Percentiles rank a stretch among this genome's conserved stretches.
phyloP scores from a whole-genome alignment of 2,329 filamentous ascomycete genomes.

The Lomentospora prolificans region DNA sequence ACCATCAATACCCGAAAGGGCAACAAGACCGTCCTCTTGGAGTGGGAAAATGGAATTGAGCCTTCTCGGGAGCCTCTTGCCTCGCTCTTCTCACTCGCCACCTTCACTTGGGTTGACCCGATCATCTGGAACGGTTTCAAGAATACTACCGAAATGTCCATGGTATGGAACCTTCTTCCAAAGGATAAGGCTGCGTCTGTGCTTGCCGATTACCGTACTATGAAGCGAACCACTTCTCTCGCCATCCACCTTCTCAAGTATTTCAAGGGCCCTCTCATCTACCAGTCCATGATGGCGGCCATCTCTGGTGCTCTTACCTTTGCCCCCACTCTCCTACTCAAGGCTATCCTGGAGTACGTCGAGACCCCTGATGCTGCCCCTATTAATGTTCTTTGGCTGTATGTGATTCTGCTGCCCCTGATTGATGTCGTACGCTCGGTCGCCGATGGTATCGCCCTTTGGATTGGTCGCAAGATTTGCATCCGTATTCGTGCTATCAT shows the following conservation, averaged over 20 bases:
- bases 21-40: slow-evolving; percentile 78
- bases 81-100: slow-evolving; percentile 77
- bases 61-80: slow-evolving; percentile 81
- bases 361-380: slow-evolving; percentile 69
- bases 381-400: slow-evolving; percentile 86
- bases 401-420: slow-evolving; percentile 80
- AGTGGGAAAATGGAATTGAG: slow-evolving; percentile 81
- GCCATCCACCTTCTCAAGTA: slow-evolving; percentile 74
- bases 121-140: slow-evolving; percentile 86
- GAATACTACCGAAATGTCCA: slow-evolving; percentile 68
- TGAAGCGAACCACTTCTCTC: slow-evolving; percentile 72
- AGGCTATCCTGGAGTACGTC: slow-evolving; percentile 89
- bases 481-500: slow-evolving; percentile 90
- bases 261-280: slow-evolving; percentile 66
- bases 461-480: slow-evolving; percentile 89
- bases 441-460: slow-evolving; percentile 76
- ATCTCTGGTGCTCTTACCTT: slow-evolving; percentile 79
- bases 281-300: slow-evolving; percentile 72
- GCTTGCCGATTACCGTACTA: slow-evolving; percentile 71
- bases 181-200: slow-evolving; percentile 80
- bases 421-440: slow-evolving; percentile 75
- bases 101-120: slow-evolving; percentile 83
- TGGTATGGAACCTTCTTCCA: slow-evolving; percentile 86
- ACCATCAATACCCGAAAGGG: slow-evolving; percentile 78
- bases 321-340: slow-evolving; percentile 80